Base-by-base conservation (phyloP, 1,284 basidiomycete genomes). In the Microbotryum intermedium region DNA sequence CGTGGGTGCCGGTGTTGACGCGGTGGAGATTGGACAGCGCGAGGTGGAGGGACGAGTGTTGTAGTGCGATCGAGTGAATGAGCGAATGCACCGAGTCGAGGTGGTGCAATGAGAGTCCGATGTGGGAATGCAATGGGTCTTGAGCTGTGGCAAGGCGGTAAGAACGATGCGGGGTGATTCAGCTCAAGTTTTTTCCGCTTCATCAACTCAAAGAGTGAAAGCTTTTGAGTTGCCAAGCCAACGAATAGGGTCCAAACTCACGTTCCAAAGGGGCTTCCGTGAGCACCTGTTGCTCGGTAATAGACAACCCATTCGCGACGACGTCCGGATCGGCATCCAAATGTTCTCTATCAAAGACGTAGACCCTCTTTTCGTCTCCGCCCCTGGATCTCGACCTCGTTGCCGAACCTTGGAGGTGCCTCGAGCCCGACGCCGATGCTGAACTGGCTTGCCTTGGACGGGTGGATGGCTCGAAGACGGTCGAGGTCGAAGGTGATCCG, bases 101-200 rank as follows among this genome's bases (percentile, higher is more conserved):
- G 52, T 71, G 65, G 57, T 64, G 57, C 6, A 64, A 26, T 4
- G 70, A 70, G 25, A 70, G 70, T 13, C 60, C 56, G n/a, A 66
- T 48, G 39, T 70, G 68, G 18, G 64, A 64, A 23, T 44, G 45
- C 11, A 70, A 50, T 4, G 70, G 60, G 50, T 69, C 68, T n/a
- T 69, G 48, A 1, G 59, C 60, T 62, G 53, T 4, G 3, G n/a
- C 42, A 20, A 39, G 28, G n/a, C n/a, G n/a, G n/a, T n/a, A n/a
- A 20, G 52, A 54, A 45, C 39, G 21, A n/a, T 39, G 21, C 10
- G 28, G 16, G 48, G 29, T 9, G 42, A 7, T 21, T 50, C 30
- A 46, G 48, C 30, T 4, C n/a, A n/a, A n/a, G n/a, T n/a, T n/a
- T n/a, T n/a, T n/a, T 20, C 20, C 1, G 10, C 25, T 29, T n/a